Conservation (phyloP, 1,284 basidiomycete genomes). For the Sanguinoderma infundibulare region DNA sequence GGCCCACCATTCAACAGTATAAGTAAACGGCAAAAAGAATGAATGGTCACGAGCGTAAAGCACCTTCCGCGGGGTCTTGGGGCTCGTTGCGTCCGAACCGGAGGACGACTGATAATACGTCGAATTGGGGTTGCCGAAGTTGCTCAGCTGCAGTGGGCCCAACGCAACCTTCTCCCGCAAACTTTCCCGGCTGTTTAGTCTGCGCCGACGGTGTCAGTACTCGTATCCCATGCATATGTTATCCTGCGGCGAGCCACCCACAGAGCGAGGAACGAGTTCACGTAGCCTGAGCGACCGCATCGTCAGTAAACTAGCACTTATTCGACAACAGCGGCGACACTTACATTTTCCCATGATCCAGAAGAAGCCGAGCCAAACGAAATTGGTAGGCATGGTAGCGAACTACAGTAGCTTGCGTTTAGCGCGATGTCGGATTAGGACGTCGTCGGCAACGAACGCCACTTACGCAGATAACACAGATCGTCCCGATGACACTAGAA, state of each 20-base stretch:
- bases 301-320: background rate
- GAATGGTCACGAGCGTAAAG: background rate
- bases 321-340: background rate
- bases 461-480: conserved; percentile 28
- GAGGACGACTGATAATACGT: conserved; percentile 13
- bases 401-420: conserved; percentile 23
- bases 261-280: conserved; percentile 34
- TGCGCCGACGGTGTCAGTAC: conserved; percentile 1
- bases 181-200: conserved; percentile 30
- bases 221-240: too few species aligned
- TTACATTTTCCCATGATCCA: conserved; percentile 39
- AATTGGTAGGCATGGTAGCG: conserved; percentile 35
- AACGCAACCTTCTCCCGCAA: conserved; percentile 27
- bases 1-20: background rate
- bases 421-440: too few species aligned
- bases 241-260: too few species aligned
- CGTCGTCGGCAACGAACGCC: background rate
- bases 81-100: background rate
- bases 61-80: conserved; percentile 7
- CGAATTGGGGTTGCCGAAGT: conserved; percentile 16
- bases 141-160: conserved; percentile 20
- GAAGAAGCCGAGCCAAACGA: conserved; percentile 38
- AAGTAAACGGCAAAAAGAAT: background rate
- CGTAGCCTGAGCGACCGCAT: conserved; percentile 27
- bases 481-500: conserved; percentile 33